These are phyloP conservation scores for Phytopythium vexans DNA, from an alignment of 352 stramenopile genomes.

Conservation along the genomic window DNA sequence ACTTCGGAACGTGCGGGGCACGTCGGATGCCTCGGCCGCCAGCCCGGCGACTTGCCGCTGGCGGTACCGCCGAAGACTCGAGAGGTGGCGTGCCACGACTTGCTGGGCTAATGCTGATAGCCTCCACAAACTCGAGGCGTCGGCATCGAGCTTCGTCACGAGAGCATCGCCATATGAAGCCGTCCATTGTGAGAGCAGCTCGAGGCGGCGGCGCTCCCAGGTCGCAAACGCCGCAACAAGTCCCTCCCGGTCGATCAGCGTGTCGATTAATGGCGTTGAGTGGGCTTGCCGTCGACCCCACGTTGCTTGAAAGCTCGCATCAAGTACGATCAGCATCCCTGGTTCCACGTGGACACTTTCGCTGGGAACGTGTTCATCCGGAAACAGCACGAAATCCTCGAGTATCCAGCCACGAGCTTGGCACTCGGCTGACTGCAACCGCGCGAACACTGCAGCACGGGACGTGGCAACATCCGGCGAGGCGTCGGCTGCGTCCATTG, in stretches of 20 bases:
- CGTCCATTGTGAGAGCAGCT: slow-evolving; percentile 45
- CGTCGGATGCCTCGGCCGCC: slow-evolving; percentile 18
- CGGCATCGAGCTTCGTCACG: slow-evolving; percentile 38
- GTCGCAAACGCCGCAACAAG: slow-evolving; percentile 21
- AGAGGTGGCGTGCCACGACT: slow-evolving; percentile 24
- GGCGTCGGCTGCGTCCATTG: slow-evolving; percentile 9
- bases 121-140: slow-evolving; percentile 40
- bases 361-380: slow-evolving; percentile 29
- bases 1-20: slow-evolving; percentile 20
- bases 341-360: slow-evolving; percentile 22
- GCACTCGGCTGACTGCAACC: slow-evolving; percentile 58
- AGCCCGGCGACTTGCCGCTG: slow-evolving; percentile 27
- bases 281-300: slow-evolving; percentile 16
- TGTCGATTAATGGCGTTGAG: not conserved
- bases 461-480: slow-evolving; percentile 14
- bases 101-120: slow-evolving; percentile 18
- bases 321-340: slow-evolving; percentile 47
- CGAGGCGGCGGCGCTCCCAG: slow-evolving; percentile 46
- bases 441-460: slow-evolving; percentile 35
- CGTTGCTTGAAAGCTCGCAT: slow-evolving; percentile 24
- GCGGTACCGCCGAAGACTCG: slow-evolving; percentile 8
- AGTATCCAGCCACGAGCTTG: slow-evolving; percentile 59
- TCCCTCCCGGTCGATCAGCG: slow-evolving; percentile 3
- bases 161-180: slow-evolving; percentile 44
- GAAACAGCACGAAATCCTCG: slow-evolving; percentile 41